Evolutionary conservation across 1,284 basidiomycete species (phyloP), one percentile per base, ranked within the genome.

Genomic region (Bondarzewia mesenterica): DNA sequence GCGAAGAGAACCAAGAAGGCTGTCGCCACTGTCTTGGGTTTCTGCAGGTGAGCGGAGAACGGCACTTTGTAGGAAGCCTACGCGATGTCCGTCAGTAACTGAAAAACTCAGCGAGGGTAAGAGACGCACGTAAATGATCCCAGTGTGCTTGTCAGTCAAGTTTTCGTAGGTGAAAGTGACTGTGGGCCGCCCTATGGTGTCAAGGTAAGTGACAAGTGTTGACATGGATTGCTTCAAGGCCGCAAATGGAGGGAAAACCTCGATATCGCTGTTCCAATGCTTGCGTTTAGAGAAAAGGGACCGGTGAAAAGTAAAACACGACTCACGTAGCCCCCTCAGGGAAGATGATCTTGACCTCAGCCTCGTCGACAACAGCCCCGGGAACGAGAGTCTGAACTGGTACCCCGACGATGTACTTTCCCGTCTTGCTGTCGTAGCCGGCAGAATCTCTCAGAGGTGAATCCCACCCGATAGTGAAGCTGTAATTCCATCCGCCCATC

Each of bases 401-500:
- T 5, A 99, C 76, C 46, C 82, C 81, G 21, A 93, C 76, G 15
- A 89, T 72, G 60, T 89, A 85, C 58, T 74, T 78, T 36, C 78
- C 79, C 2, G 69, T 74, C 51, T 65, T 69, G 56, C 65, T 68
- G 57, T 86, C 77, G 61, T 77, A 85, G 52, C 74, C 77, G 32
- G 76, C 78, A 42, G 80, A 85, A 59, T 93, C 85, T n/a, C 65
- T 72, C 41, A 96, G 72, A 18, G 90, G 85, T 7, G 85, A 75
- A 59, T 98, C 93, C 77, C 88, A 99, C 3, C 96, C 96, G 10
- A 98, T 74, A 5, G 88, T 92, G 69, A 95, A 99, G 38, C 75
- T 82, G 68, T 96, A 99, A 64, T 97, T 98, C 96, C 96, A 99
- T 16, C 95, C 93, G 25, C 96, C 96, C 52, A 98, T 67, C 22